Percentiles rank a stretch among this genome's conserved stretches.
Conservation (phyloP, 331 rosid genomes). For the Rhamnella rubrinervis region DNA sequence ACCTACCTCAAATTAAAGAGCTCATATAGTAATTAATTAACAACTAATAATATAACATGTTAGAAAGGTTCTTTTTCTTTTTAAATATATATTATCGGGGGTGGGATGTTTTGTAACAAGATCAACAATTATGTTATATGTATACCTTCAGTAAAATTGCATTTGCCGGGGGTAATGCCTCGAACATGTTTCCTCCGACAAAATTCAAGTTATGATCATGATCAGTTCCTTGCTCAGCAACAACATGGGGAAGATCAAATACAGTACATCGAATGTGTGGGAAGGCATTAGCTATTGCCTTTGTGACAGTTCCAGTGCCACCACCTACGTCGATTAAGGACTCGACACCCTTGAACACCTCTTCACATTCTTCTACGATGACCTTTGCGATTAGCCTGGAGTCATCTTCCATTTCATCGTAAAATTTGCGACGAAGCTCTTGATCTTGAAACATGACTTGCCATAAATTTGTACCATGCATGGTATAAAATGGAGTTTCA, state of each 20-base stretch:
- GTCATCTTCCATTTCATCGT: slow-evolving; percentile 38
- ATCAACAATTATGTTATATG: too few species aligned
- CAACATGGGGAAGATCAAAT: slow-evolving; percentile 41
- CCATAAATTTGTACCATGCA: not conserved
- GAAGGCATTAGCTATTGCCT: slow-evolving; percentile 31
- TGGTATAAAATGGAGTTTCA: not conserved
- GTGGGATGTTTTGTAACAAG: too few species aligned
- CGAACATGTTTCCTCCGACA: slow-evolving; percentile 47
- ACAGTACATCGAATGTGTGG: slow-evolving; percentile 32
- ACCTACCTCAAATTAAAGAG: too few species aligned
- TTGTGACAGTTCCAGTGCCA: slow-evolving; percentile 33
- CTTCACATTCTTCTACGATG: slow-evolving; percentile 27
- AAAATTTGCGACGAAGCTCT: not conserved
- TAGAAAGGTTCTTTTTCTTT: too few species aligned
- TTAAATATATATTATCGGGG: too few species aligned
- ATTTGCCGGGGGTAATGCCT: slow-evolving; percentile 33
- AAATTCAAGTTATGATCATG: slow-evolving; percentile 16
- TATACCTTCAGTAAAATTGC: slow-evolving; percentile 10
- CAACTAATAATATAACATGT: too few species aligned
- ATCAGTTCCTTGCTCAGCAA: slow-evolving; percentile 16
- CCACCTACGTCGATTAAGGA: slow-evolving; percentile 45
- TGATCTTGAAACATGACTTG: slow-evolving; percentile 25
- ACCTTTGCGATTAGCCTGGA: slow-evolving; percentile 11
- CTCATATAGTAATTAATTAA: too few species aligned
- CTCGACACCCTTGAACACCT: slow-evolving; percentile 24